phyloP scores from a whole-genome alignment of 2,329 filamentous ascomycete species.

The Stemphylium beticola region DNA sequence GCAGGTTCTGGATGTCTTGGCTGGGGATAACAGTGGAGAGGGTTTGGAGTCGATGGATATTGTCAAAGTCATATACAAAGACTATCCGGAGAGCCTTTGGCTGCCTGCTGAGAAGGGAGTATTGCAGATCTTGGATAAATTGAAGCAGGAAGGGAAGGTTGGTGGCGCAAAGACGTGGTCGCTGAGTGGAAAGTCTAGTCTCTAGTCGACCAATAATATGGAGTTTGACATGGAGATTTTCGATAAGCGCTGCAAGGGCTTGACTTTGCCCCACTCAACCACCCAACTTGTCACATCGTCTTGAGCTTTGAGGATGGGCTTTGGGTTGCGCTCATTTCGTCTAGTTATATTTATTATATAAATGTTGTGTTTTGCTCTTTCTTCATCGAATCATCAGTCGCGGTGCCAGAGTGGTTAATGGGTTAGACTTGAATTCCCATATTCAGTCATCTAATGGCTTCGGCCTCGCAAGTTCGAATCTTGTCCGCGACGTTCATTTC shows the following conservation, averaged over 20 bases:
- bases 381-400: conserved; percentile 24
- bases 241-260: not conserved
- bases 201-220: conserved; percentile 24
- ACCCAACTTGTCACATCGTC: too few relatives aligned
- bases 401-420: conserved; percentile 52
- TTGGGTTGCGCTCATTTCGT: too few relatives aligned
- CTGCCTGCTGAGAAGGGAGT: conserved; percentile 77
- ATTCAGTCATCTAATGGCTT: conserved; percentile 52
- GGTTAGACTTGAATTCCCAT: conserved; percentile 50
- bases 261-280: conserved; percentile 1
- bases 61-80: conserved; percentile 85
- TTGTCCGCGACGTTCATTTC: conserved; percentile 31
- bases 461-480: conserved; percentile 51
- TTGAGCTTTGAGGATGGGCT: not conserved
- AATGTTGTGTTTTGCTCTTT: not conserved
- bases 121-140: conserved; percentile 78
- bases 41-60: conserved; percentile 77
- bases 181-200: conserved; percentile 40
- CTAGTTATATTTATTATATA: too few relatives aligned
- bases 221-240: not conserved
- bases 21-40: conserved; percentile 34
- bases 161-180: conserved; percentile 45
- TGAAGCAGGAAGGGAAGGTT: conserved; percentile 75
- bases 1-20: conserved; percentile 47
- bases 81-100: conserved; percentile 78